Evolutionary conservation across 2,329 filamentous ascomycete genomes (phyloP).

Genomic region (Alternaria ethzedia): DNA sequence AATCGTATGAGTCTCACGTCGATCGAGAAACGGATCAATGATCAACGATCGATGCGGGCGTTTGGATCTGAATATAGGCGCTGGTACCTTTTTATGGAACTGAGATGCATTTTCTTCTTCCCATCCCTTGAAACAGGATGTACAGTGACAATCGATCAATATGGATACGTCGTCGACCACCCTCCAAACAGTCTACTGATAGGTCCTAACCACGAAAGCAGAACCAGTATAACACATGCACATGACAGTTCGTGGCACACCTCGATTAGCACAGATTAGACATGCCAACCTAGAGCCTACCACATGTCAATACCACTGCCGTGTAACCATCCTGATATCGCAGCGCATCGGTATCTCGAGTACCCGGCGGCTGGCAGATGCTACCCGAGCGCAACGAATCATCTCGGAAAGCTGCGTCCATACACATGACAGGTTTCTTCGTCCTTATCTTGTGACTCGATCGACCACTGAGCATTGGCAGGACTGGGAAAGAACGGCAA

Average conservation of each 20-base stretch:
- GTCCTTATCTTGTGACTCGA: neutral
- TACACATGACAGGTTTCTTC: neutral
- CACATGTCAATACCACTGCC: neutral
- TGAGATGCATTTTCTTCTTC: neutral
- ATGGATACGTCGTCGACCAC: neutral
- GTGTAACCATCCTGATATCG: neutral
- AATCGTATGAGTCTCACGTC: neutral
- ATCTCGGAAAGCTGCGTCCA: neutral
- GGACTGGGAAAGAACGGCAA: neutral
- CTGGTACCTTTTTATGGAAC: neutral
- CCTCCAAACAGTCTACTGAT: neutral
- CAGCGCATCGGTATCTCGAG: neutral
- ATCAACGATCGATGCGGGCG: neutral
- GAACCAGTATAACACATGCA: neutral
- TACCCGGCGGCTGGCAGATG: constrained; percentile 1
- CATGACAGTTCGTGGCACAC: neutral
- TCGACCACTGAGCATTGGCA: no score
- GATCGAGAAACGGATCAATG: neutral
- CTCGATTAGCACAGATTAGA: neutral
- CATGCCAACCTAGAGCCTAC: neutral
- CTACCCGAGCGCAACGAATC: constrained; percentile 1
- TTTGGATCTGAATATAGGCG: neutral
- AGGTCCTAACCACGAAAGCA: neutral
- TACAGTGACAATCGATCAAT: neutral
- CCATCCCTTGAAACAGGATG: neutral